Evolutionary conservation across 176 grass and related monocot species (phyloP), one percentile per base, ranked within the genome.

Genomic region (Oryza rufipogon): DNA sequence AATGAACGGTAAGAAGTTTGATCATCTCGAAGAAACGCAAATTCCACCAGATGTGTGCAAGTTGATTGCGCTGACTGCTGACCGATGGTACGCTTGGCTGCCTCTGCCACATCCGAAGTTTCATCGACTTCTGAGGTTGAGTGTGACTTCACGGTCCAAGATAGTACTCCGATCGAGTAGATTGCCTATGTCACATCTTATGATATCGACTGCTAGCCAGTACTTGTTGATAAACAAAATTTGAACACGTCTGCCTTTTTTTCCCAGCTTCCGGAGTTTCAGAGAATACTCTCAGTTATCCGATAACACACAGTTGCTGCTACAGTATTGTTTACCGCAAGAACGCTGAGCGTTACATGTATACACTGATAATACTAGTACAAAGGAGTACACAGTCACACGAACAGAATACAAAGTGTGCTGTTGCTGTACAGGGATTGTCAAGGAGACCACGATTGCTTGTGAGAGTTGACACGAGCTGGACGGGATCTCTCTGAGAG

Each of bases 61-160:
- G 49, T 20, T 61, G 68, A 60, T 44, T 11, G 33, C 26, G 51
- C 5, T 72, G 22, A 20, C 14, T 61, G 22, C 68, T 60, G 38
- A 73, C 71, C 26, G 13, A n/a, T 28, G n/a, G n/a, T 28, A 49
- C 12, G 68, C 14, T 11, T 72, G 68, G 68, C 51, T 44, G 36
- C 41, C 58, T 45, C 66, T 11, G 51, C 34, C 34, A 72, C 51
- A 28, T 81, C 68, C 51, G 39, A 82, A 72, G 25, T 20, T 51
- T 61, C 68, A 63, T 63, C 2, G 51, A 45, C 68, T 60, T 70
- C 1, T 28, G 25, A 32, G 51, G 68, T 45, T 72, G 49, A 82
- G 51, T 10, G 68, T n/a, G 68, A 82, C 80, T 73, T 32, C n/a
- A 32, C 71, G 68, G 34, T 56, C 36, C 52, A 63, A 58, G 51